Base-by-base conservation (phyloP, 1,284 basidiomycete species). In the Moniliophthora roreri region DNA sequence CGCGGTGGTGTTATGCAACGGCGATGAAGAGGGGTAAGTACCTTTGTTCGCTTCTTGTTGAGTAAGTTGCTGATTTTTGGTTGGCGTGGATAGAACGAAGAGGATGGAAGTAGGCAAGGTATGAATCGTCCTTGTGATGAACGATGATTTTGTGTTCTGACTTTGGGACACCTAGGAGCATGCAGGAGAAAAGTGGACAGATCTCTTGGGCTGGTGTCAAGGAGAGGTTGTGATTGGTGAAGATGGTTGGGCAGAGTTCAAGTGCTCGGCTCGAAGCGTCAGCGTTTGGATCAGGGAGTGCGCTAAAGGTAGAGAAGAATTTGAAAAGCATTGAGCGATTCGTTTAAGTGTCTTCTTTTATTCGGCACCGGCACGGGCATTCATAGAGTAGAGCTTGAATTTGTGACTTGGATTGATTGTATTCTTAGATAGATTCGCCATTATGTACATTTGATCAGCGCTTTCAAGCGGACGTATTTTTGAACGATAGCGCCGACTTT, bases 241-340 rank as follows among this genome's bases (percentile, higher is more conserved):
- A 28, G 79, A 83, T 56, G 80, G 79, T 1, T 80, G 75, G 75
- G 79, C 72, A 7, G 74, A 78, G 50, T 80, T 80, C 67, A 65
- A 55, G 45, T 79, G 70, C 51, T 71, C 72, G 9, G 61, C 73
- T 9, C 66, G 71, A 60, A 75, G 72, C 55, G 69, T 79, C 18
- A 72, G 73, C 13, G 72, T 80, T 49, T 82, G 78, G 79, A 71
- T 71, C 32, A 77, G 75, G 64, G 63, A 60, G 15, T 74, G 76
- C 52, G 77, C 77, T 0, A 63, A 68, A 23, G 76, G 75, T 11
- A 62, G 75, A 45, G 70, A 77, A 38, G 70, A 74, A 62, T 78
- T 72, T 46, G 41, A 49, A 11, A 52, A 48, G 39, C 15, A 48
- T 13, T 51, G 26, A 42, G 21, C 10, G 35, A n/a, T 36, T n/a